These are phyloP conservation scores for Sesbania bispinosa DNA, from an alignment of 306 rosid species.

Conservation along the genomic window DNA sequence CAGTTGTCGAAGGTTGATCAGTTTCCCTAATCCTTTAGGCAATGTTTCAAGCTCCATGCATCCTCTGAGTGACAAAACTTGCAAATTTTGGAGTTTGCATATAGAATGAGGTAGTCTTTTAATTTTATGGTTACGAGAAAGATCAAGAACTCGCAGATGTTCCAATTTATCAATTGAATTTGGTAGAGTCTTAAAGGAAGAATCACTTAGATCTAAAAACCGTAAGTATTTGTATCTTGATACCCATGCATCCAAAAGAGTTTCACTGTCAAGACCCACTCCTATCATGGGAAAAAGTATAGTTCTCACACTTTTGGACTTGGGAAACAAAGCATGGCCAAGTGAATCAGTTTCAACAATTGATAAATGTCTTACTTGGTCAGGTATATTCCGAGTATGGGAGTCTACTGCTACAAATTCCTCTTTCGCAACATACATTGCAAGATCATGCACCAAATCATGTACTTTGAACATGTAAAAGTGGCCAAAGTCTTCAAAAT, in stretches of 20 bases:
- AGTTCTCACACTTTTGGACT: not conserved
- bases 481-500: not conserved
- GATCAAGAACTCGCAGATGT: not conserved
- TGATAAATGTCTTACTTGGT: not conserved
- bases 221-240: not conserved
- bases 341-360: not conserved
- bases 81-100: not conserved
- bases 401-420: not conserved
- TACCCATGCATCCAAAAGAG: not conserved
- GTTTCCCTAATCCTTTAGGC: not conserved
- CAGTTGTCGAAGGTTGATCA: not conserved
- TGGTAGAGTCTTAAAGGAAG: not conserved
- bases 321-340: not conserved
- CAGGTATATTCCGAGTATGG: not conserved
- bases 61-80: not conserved
- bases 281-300: not conserved
- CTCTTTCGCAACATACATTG: not conserved
- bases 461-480: constrained; percentile 8
- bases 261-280: not conserved
- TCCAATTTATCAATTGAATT: constrained; percentile 5
- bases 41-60: not conserved
- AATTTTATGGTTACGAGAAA: not conserved
- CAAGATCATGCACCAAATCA: constrained; percentile 34
- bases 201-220: not conserved
- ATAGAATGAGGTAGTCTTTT: not conserved